Evolutionary conservation across 2,329 filamentous ascomycete species (phyloP), one percentile per base, ranked within the genome.

Genomic region (Colletotrichum theobromicola): DNA sequence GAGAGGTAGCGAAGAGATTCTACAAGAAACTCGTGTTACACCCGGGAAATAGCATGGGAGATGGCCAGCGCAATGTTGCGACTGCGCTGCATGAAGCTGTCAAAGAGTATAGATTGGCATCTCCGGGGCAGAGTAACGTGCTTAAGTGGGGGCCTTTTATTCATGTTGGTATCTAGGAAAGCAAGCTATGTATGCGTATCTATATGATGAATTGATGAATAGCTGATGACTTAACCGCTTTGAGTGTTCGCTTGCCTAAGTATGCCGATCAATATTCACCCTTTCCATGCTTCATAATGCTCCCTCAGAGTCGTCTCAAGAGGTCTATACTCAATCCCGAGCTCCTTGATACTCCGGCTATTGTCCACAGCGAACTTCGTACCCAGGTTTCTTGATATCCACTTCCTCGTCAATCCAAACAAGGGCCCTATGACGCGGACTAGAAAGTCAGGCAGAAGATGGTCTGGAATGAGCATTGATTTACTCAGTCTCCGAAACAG

Each of bases 21-120:
- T 64, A 64, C 18, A 30, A 12, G 26, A 64, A 64, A 10, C 24
- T 64, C 9, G n/a, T 28, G 37, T 26, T 2, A 0, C n/a, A 2
- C 7, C 18, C 8, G 6, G 2, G 34, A 18, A 37, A 8, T 10
- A 2, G 37, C 0, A 18, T n/a, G 24, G 6, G 5, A 1, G 0
- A 64, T 5, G 16, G 15, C 0, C 18, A 32, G 26, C 10, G 46
- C 3, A 24, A 50, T 15, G 9, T 6, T 50, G 61, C 61, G 10
- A 16, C 34, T 46, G 35, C 61, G 24, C 35, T 64, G 1, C 61
- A 64, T n/a, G 37, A 64, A 4, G 18, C 61, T 15, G 18, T 64
- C 0, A 21, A 26, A 2, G 37, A 64, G 16, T 64, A 50, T 2
- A 50, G 61, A 13, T 24, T 64, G 24, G 34, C 61, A 46, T 64